A percentile compares a stretch with the other conserved stretches of the same genome.
These are phyloP conservation scores for Mycena latifolia DNA, from an alignment of 768 basidiomycete genomes.

Conservation along the genomic window DNA sequence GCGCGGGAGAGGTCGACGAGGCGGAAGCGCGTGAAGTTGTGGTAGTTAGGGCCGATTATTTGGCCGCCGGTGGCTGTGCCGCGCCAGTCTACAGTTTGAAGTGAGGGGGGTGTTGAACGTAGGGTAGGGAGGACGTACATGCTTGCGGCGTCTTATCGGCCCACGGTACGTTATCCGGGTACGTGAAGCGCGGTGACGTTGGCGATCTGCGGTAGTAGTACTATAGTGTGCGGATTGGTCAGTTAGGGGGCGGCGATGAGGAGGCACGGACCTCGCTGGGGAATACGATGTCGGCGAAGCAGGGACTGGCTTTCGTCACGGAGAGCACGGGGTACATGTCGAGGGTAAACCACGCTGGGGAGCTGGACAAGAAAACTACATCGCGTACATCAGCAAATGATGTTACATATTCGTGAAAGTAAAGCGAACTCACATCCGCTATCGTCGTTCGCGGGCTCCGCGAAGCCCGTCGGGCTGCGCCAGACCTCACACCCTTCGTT, in stretches of 20 bases:
- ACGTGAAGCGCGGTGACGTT: not conserved
- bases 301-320: no score
- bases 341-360: no score
- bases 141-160: not conserved
- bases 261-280: no score
- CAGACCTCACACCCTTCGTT: slow-evolving; percentile 11
- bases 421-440: slow-evolving; percentile 18
- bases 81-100: slow-evolving; percentile 12
- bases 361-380: no score
- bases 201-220: slow-evolving; percentile 20
- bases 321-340: not conserved
- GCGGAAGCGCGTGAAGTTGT: slow-evolving; percentile 7
- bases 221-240: not conserved
- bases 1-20: not conserved
- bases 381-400: not conserved
- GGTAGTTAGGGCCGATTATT: slow-evolving; percentile 17
- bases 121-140: not conserved
- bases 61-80: slow-evolving; percentile 15
- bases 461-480: not conserved
- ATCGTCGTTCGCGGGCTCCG: not conserved
- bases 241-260: no score
- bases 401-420: not conserved
- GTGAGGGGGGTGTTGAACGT: no score
- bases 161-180: slow-evolving; percentile 15
- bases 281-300: no score